Percentiles rank a stretch among this genome's conserved stretches.
These are phyloP conservation scores for Carex cristatella DNA, from an alignment of 176 grass and related monocot genomes.

Conservation along the genomic window DNA sequence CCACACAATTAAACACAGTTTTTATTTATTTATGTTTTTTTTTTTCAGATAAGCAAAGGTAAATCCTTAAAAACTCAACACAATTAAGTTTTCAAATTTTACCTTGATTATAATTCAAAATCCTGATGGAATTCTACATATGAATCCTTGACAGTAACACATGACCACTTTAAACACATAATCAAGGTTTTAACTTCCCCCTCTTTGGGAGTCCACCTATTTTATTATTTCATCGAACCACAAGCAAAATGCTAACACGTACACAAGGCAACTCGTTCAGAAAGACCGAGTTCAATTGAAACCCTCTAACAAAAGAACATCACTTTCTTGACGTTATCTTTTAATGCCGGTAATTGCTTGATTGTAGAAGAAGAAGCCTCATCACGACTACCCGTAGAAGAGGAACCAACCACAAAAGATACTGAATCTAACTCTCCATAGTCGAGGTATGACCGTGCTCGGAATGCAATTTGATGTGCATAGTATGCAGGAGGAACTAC, in stretches of 20 bases:
- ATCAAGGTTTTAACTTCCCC: background rate
- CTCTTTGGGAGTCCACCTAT: background rate
- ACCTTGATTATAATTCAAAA: no score
- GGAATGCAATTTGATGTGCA: constrained; percentile 60
- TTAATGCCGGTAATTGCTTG: constrained; percentile 36
- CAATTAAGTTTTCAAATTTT: no score
- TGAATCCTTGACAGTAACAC: background rate
- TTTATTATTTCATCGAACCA: background rate
- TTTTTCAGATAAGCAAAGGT: no score
- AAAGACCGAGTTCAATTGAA: background rate
- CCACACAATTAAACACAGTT: no score
- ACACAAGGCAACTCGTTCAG: background rate
- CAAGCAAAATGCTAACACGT: background rate
- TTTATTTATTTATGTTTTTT: no score
- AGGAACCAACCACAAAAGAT: background rate
- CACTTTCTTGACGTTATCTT: constrained; percentile 45
- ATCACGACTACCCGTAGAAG: background rate
- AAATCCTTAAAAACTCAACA: no score
- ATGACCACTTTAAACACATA: background rate
- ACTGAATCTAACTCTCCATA: background rate
- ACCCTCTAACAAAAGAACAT: constrained; percentile 63
- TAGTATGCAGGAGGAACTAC: constrained; percentile 70
- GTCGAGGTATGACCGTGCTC: constrained; percentile 47
- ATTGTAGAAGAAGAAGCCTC: background rate
- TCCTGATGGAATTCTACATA: no score